phyloP scores from a whole-genome alignment of 169 alveolate species.

The Plasmodium coatneyi region DNA sequence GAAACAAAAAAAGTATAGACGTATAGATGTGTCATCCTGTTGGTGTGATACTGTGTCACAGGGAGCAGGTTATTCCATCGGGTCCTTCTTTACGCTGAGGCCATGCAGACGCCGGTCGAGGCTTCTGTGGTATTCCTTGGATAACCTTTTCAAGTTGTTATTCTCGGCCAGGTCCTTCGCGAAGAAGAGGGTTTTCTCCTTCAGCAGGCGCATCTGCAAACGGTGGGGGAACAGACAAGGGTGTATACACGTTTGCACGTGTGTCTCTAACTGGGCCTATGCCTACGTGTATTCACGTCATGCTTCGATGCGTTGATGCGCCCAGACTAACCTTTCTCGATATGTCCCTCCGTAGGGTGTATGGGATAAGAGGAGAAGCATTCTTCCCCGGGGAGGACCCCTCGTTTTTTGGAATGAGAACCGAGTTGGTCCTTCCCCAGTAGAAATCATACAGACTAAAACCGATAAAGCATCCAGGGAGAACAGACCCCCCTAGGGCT shows the following conservation, averaged over 20 bases:
- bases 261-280: neutral
- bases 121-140: slow-evolving; percentile 29
- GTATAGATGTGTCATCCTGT: neutral
- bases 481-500: slow-evolving; percentile 41
- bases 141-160: slow-evolving; percentile 28
- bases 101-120: slow-evolving; percentile 15
- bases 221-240: neutral
- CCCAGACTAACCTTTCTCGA: slow-evolving; percentile 23
- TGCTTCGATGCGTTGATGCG: neutral
- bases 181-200: slow-evolving; percentile 44
- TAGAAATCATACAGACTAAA: slow-evolving; percentile 22
- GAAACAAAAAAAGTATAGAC: neutral
- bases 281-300: neutral
- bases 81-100: slow-evolving; percentile 1
- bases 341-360: slow-evolving; percentile 19
- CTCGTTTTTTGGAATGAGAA: neutral
- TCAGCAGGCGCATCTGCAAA: slow-evolving; percentile 12
- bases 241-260: neutral
- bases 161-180: slow-evolving; percentile 64
- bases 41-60: neutral
- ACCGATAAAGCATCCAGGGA: slow-evolving; percentile 27
- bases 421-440: slow-evolving; percentile 4
- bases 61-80: neutral
- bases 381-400: neutral
- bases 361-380: slow-evolving; percentile 7